Evolutionary conservation across 176 grass and related monocot genomes (phyloP).

Genomic region (Oryza meyeriana): DNA sequence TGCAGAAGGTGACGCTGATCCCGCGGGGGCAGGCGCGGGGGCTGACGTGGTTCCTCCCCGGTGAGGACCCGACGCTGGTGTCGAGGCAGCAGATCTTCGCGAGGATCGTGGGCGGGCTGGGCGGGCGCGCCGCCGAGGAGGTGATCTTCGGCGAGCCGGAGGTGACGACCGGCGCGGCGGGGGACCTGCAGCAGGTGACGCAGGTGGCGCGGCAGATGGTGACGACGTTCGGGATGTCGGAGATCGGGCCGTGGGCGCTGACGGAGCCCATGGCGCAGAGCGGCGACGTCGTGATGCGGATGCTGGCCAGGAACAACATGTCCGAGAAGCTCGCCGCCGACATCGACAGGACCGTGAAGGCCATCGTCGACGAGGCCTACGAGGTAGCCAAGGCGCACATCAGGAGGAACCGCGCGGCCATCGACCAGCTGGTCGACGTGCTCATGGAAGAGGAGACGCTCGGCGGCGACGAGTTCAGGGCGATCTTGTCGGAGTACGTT

Average conservation of each 20-base stretch:
- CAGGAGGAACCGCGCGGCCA: conserved; percentile 54
- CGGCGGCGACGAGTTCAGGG: conserved; percentile 70
- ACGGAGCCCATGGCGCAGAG: conserved; percentile 49
- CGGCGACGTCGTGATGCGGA: conserved; percentile 71
- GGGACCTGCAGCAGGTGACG: conserved; percentile 85
- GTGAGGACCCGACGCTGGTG: conserved; percentile 56
- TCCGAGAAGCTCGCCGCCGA: conserved; percentile 76
- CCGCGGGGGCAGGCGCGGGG: conserved; percentile 64
- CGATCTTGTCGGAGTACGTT: conserved; percentile 60
- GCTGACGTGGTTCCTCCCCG: conserved; percentile 76
- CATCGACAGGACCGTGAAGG: conserved; percentile 61
- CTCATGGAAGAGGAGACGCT: conserved; percentile 82
- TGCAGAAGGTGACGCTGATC: conserved; percentile 87
- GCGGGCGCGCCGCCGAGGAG: conserved; percentile 78
- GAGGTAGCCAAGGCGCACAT: conserved; percentile 67
- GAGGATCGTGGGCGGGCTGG: conserved; percentile 69
- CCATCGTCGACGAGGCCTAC: conserved; percentile 54
- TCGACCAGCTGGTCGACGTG: conserved; percentile 77
- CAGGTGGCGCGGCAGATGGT: conserved; percentile 81
- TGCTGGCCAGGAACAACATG: conserved; percentile 69
- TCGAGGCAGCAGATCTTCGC: conserved; percentile 80
- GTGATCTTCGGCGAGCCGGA: conserved; percentile 78
- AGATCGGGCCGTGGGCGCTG: conserved; percentile 70
- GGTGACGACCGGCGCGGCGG: conserved; percentile 78
- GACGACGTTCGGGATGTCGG: conserved; percentile 79